Base-by-base conservation (phyloP, 768 basidiomycete genomes). In the Chalciporus piperatus region DNA sequence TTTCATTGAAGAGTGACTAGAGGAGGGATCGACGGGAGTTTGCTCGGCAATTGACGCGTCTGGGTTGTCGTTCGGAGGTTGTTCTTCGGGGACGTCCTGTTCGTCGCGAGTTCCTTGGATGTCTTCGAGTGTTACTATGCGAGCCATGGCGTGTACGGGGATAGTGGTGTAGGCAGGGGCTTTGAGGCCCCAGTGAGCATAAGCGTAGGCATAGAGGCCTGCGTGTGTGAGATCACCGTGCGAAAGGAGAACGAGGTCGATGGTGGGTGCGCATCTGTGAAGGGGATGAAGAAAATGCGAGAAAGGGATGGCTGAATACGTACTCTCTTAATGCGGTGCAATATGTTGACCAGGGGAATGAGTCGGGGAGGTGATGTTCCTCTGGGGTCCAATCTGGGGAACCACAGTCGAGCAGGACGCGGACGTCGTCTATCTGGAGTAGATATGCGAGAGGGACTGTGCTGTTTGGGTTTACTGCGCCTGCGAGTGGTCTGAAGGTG, bases 81-180 rank as follows among this genome's bases (percentile, higher is more conserved):
- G 50, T 23, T 66, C 58, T 49, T 63, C 58, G 19, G 70, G 71
- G 35, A 89, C 72, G 52, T 85, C 82, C 59, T 89, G 79, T 64
- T 92, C 87, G 41, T 86, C 85, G 39, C 87, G 76, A 16, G 92
- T 78, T 13, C 84, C 83, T 59, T 94, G 91, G 1, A 87, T 80
- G 61, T 97, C 94, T 68, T 98, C 92, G 6, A 87, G 80, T 2
- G 89, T 87, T 14, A 92, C 92, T 39, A 98, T 91, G 30, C 92
- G 80, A 4, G 90, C 96, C 87, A 94, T 96, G 49, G 95, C 92
- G 59, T 95, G 92, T 0, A 97, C 93, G 33, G 96, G 96, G 23
- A 98, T 80, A 3, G 95, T 96, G 0, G 91, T 89, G 67, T 98
- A 99, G 17, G 93, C 85, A 3, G 94, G 92, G 19, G 94, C 94